These are phyloP conservation scores for Purpureocillium takamizusanense DNA, from an alignment of 2,329 filamentous ascomycete genomes.

Conservation along the genomic window DNA sequence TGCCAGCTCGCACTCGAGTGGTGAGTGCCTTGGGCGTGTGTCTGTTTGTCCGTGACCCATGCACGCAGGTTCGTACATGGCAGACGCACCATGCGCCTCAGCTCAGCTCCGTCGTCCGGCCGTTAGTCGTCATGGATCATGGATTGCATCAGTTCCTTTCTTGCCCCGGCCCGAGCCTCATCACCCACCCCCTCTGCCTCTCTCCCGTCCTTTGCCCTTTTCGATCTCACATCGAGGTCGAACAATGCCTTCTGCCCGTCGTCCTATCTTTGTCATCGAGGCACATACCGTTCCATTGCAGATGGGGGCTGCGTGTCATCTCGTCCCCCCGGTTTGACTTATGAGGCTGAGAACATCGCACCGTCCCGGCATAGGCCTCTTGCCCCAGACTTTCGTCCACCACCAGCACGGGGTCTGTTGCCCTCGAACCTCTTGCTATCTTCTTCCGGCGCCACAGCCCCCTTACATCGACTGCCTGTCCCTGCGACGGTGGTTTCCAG, in stretches of 20 bases:
- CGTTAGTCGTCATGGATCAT: constrained; percentile 5
- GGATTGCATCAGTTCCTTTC: constrained; percentile 1
- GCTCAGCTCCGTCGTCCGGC: constrained; percentile 6
- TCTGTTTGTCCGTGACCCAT: neutral
- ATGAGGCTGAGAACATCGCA: constrained; percentile 9
- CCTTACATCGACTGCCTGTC: constrained; percentile 7
- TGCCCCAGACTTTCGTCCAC: constrained; percentile 2
- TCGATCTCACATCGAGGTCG: constrained; percentile 2
- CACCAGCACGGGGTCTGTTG: constrained; percentile 1
- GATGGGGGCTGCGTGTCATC: constrained; percentile 12
- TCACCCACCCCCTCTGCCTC: neutral
- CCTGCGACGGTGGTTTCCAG: constrained; percentile 21
- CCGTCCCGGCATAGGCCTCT: constrained; percentile 3
- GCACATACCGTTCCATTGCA: constrained; percentile 11
- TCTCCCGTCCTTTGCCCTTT: constrained; percentile 3
- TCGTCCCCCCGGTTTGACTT: constrained; percentile 9
- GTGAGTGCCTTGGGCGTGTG: neutral
- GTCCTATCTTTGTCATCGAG: constrained; percentile 7
- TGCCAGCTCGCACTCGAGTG: neutral
- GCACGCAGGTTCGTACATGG: neutral
- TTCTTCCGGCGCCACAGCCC: constrained; percentile 12
- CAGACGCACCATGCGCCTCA: constrained; percentile 5
- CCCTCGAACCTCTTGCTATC: constrained; percentile 4
- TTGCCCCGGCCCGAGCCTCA: constrained; percentile 1
- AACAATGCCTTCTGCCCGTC: constrained; percentile 4